A percentile compares a stretch with the other conserved stretches of the same genome.
phyloP scores from a whole-genome alignment of 2,329 filamentous ascomycete species.

The Nemania sp. region DNA sequence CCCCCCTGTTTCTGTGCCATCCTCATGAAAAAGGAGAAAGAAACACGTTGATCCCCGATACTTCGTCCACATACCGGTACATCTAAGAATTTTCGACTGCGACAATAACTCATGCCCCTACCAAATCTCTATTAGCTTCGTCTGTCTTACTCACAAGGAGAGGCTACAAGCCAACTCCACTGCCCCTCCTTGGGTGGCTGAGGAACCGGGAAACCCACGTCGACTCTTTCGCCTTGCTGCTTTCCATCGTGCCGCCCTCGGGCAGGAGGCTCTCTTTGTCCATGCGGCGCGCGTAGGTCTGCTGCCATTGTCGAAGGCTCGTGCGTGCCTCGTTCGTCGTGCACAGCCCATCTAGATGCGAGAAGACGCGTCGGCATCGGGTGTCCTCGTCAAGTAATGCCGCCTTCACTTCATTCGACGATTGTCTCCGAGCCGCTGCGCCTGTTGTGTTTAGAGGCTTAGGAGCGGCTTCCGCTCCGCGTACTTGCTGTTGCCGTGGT shows the following conservation, averaged over 20 bases:
- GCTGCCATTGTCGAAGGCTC: slow-evolving; percentile 56
- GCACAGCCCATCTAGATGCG: slow-evolving; percentile 53
- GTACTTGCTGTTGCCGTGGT: neutral
- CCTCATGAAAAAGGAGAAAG: no score
- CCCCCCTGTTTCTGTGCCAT: neutral
- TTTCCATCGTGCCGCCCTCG: slow-evolving; percentile 35
- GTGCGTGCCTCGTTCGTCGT: slow-evolving; percentile 52
- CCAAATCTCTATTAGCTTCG: no score
- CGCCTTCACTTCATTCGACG: slow-evolving; percentile 11
- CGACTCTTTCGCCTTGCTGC: slow-evolving; percentile 18
- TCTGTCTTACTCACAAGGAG: no score
- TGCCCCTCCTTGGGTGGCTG: slow-evolving; percentile 21
- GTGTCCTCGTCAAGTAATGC: slow-evolving; percentile 47
- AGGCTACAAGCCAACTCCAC: neutral
- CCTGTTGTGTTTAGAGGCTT: neutral
- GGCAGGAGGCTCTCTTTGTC: slow-evolving; percentile 49
- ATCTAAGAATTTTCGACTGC: neutral
- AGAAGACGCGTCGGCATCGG: slow-evolving; percentile 50
- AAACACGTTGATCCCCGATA: neutral
- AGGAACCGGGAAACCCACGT: slow-evolving; percentile 40
- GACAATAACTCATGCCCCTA: neutral
- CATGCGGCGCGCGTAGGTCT: slow-evolving; percentile 50
- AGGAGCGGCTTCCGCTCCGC: neutral
- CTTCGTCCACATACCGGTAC: neutral
- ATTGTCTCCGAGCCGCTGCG: neutral